phyloP scores from a whole-genome alignment of 495 filamentous ascomycete species.

The Choiromyces venosus region DNA sequence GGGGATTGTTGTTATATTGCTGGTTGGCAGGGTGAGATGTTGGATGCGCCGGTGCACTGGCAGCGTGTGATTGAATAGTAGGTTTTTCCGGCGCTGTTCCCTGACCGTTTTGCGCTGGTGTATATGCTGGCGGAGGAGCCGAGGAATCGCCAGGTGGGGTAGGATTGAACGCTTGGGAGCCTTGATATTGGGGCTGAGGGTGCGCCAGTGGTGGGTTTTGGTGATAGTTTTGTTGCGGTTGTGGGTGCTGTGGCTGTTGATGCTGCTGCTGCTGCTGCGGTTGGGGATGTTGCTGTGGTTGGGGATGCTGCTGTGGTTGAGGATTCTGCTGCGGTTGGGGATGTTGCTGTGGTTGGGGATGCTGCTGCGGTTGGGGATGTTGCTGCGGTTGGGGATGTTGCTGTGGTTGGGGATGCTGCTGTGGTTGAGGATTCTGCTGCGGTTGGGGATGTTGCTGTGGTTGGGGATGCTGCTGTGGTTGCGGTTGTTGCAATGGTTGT shows the following conservation, averaged over 20 bases:
- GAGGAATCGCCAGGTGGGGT: neutral
- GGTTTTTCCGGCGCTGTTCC: constrained; percentile 16
- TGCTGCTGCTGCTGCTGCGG: neutral
- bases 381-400: neutral
- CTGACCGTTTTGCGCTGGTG: neutral
- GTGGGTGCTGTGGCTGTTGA: neutral
- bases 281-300: neutral
- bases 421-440: neutral
- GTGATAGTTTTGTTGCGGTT: neutral
- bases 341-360: neutral
- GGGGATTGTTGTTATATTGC: neutral
- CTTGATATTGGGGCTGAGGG: neutral
- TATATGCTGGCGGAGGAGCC: constrained; percentile 14
- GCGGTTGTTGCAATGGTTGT: neutral
- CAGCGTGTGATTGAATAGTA: constrained; percentile 6
- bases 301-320: neutral
- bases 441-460: neutral
- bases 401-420: neutral
- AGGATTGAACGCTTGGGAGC: neutral
- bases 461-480: neutral
- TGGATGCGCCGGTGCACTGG: neutral
- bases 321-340: neutral
- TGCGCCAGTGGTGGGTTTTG: constrained; percentile 2
- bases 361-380: neutral
- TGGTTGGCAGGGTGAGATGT: neutral